Evolutionary conservation across 768 basidiomycete species (phyloP), one percentile per base, ranked within the genome.

Genomic region (Pleurotus tuoliensis): DNA sequence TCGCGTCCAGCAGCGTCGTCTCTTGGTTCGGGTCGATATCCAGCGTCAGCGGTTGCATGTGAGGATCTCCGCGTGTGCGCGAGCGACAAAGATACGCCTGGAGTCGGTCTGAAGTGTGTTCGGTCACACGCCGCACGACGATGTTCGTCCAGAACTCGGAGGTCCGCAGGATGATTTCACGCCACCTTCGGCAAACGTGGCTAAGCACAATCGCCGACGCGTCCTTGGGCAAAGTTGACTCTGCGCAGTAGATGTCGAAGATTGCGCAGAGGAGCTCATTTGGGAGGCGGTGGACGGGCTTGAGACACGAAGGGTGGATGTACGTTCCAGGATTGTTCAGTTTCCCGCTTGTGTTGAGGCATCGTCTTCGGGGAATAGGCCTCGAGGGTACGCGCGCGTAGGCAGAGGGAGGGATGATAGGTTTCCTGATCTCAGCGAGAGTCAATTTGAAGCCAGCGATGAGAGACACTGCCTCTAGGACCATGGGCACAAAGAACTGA

Each of bases 131-230:
- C 41, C 41, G n/a, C n/a, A 44, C 41, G n/a, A 22, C n/a, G 20
- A 41, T 41, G 22, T 53, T n/a, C 18, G 38, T 20, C 51, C 51
- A 53, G 25, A 53, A 53, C 2, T 9, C 9, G 11, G 51, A 37
- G 3, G 22, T 38, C 20, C 4, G 11, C 20, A 39, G 38, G 22
- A 24, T 22, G 8, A 53, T 38, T 15, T 18, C 39, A 2, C 51
- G 41, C 51, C 51, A 53, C 41, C 51, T 53, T 39, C 39, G 20
- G 12, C 51, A 53, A 8, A 53, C 39, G 22, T 41, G 51, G 9
- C 51, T 30, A 1, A 44, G 41, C n/a, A 53, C 4, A 18, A 41
- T 22, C n/a, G 41, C 41, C 41, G 41, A 44, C 5, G 41, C 6
- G 41, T 22, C 20, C 41, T 22, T 22, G 41, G n/a, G n/a, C 41